These are phyloP conservation scores for Globisporangium paroecandrum DNA, from an alignment of 352 stramenopile genomes.

Conservation along the genomic window DNA sequence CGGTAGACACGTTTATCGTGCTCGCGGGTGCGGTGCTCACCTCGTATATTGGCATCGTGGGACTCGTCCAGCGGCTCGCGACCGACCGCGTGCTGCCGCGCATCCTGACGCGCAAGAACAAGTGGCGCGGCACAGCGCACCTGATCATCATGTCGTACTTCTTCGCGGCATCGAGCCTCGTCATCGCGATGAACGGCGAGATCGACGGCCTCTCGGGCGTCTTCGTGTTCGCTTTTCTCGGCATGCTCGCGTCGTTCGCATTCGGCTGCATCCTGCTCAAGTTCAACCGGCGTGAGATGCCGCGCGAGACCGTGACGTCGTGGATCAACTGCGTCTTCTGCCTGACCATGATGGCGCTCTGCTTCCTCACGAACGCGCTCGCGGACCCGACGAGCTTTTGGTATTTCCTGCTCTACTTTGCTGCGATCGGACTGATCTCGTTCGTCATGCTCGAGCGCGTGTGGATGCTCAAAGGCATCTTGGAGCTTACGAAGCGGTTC, in stretches of 20 bases:
- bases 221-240: conserved; percentile 75
- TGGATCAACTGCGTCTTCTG: conserved; percentile 61
- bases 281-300: conserved; percentile 72
- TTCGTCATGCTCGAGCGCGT: conserved; percentile 69
- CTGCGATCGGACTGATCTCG: conserved; percentile 38
- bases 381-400: conserved; percentile 36
- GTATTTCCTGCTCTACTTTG: conserved; percentile 66
- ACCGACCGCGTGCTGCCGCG: conserved; percentile 45
- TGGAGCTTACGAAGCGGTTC: conserved; percentile 45
- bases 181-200: conserved; percentile 51
- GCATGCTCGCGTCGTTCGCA: conserved; percentile 69
- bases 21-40: conserved; percentile 70
- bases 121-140: conserved; percentile 51
- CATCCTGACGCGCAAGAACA: conserved; percentile 40
- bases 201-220: conserved; percentile 61
- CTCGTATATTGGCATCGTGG: conserved; percentile 63
- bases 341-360: conserved; percentile 40
- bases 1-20: conserved; percentile 76
- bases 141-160: conserved; percentile 64
- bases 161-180: conserved; percentile 40
- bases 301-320: conserved; percentile 56
- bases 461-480: conserved; percentile 40
- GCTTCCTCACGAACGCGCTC: conserved; percentile 52
- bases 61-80: conserved; percentile 55
- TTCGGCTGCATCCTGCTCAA: conserved; percentile 72